These are phyloP conservation scores for Penstemon newberryi DNA, from an alignment of 257 asterid genomes.

Conservation along the genomic window DNA sequence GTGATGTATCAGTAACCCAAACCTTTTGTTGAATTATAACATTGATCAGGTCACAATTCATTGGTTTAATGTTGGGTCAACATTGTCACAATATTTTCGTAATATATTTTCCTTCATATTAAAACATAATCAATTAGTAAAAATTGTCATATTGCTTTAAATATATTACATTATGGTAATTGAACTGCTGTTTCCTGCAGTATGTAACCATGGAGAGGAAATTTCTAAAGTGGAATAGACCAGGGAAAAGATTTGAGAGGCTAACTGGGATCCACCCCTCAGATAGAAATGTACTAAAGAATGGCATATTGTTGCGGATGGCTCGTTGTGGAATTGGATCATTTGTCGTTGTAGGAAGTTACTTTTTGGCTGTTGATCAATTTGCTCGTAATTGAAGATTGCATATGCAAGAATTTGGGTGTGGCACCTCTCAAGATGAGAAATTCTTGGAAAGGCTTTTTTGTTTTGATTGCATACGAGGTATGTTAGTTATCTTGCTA, in stretches of 20 bases:
- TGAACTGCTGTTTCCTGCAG: conserved; percentile 47
- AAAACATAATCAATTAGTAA: no score
- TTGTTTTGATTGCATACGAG: conserved; percentile 7
- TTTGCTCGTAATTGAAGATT: conserved; percentile 36
- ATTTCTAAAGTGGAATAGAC: conserved; percentile 69
- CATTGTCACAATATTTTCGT: no score
- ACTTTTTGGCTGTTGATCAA: conserved; percentile 56
- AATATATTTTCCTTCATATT: no score
- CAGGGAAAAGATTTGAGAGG: conserved; percentile 86
- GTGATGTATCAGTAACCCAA: background rate
- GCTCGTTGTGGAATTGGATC: conserved; percentile 87
- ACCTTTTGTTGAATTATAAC: background rate
- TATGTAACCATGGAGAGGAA: conserved; percentile 78
- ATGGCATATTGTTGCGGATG: conserved; percentile 77
- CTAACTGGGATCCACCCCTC: conserved; percentile 84
- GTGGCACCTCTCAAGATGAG: conserved; percentile 12
- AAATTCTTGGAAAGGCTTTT: background rate
- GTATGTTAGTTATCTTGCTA: conserved; percentile 13
- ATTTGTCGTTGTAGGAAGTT: conserved; percentile 69
- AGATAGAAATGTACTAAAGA: conserved; percentile 66
- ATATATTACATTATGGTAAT: background rate
- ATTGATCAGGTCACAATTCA: background rate
- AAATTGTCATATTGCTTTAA: background rate
- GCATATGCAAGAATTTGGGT: conserved; percentile 10
- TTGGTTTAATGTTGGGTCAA: no score